phyloP scores from a whole-genome alignment of 352 stramenopile species.

The Pythium vanterpoolii region DNA sequence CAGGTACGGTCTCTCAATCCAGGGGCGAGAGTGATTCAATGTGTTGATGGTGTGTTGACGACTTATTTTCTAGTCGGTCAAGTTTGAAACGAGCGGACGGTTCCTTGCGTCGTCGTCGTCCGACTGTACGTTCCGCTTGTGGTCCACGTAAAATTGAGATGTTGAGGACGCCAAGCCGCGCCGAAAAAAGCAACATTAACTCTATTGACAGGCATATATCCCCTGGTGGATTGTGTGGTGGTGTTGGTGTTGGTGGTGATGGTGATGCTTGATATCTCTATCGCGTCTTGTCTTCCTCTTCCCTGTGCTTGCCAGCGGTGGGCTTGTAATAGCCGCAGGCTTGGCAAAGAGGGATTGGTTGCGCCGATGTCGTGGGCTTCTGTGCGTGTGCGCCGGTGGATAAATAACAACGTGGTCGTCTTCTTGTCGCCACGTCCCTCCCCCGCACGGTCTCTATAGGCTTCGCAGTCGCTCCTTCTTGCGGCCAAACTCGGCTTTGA shows the following conservation, averaged over 20 bases:
- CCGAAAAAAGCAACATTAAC: not conserved
- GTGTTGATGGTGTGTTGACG: constrained; percentile 4
- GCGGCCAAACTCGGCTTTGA: constrained; percentile 69
- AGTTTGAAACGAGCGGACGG: constrained; percentile 85
- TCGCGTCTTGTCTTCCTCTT: not conserved
- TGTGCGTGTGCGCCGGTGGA: constrained; percentile 1
- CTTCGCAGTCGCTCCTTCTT: constrained; percentile 81
- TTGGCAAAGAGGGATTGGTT: not conserved
- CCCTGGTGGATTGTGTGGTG: not conserved
- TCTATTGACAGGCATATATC: constrained; percentile 4
- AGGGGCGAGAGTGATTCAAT: not conserved
- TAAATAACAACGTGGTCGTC: constrained; percentile 10
- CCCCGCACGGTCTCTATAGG: constrained; percentile 30
- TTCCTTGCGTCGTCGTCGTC: constrained; percentile 90
- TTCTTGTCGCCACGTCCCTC: not conserved
- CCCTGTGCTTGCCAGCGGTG: too few species aligned
- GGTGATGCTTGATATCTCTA: not conserved
- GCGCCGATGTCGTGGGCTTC: not conserved
- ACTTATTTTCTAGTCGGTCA: constrained; percentile 59
- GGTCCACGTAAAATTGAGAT: constrained; percentile 36
- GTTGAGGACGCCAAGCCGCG: not conserved
- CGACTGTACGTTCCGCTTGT: constrained; percentile 93
- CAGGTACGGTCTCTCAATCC: constrained; percentile 50
- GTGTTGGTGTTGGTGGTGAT: not conserved
- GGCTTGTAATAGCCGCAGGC: too few species aligned